phyloP scores from a whole-genome alignment of 2,329 filamentous ascomycete species.

The Pseudodiploospora longispora region DNA sequence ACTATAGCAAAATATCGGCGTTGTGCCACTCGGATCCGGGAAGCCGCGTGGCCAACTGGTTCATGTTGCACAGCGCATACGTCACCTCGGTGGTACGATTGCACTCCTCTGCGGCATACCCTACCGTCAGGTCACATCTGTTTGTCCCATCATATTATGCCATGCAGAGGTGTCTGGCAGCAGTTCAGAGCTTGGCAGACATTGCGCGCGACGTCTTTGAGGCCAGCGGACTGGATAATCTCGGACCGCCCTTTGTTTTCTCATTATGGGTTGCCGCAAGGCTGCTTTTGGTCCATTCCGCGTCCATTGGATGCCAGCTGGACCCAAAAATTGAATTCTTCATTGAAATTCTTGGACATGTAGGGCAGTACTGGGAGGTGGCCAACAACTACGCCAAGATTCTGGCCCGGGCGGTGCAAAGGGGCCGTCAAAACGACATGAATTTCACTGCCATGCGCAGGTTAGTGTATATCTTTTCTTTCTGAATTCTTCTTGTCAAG shows the following conservation, averaged over 20 bases:
- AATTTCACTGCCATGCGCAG: slow-evolving; percentile 32
- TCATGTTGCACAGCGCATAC: slow-evolving; percentile 38
- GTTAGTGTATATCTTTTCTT: slow-evolving; percentile 14
- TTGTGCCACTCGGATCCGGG: slow-evolving; percentile 37
- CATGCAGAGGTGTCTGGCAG: slow-evolving; percentile 36
- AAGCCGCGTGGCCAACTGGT: slow-evolving; percentile 38
- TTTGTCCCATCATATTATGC: slow-evolving; percentile 36
- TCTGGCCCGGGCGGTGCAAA: slow-evolving; percentile 29
- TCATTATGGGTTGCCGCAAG: slow-evolving; percentile 35
- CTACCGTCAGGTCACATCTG: slow-evolving; percentile 30
- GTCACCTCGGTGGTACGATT: slow-evolving; percentile 35
- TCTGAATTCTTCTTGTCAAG: not conserved
- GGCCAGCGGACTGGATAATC: slow-evolving; percentile 32
- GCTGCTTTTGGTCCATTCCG: slow-evolving; percentile 32
- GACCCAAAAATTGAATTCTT: slow-evolving; percentile 35
- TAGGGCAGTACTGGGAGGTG: slow-evolving; percentile 37
- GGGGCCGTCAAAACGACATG: slow-evolving; percentile 26
- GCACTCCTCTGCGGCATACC: slow-evolving; percentile 37
- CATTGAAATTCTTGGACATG: slow-evolving; percentile 31
- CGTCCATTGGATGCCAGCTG: slow-evolving; percentile 27
- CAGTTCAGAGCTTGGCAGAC: slow-evolving; percentile 34
- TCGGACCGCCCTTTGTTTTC: slow-evolving; percentile 37
- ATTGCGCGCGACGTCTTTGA: slow-evolving; percentile 36
- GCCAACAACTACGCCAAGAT: slow-evolving; percentile 35
- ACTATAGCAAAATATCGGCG: slow-evolving; percentile 37